phyloP scores from a whole-genome alignment of 2,329 filamentous ascomycete species.

The Fusarium pseudocircinatum region DNA sequence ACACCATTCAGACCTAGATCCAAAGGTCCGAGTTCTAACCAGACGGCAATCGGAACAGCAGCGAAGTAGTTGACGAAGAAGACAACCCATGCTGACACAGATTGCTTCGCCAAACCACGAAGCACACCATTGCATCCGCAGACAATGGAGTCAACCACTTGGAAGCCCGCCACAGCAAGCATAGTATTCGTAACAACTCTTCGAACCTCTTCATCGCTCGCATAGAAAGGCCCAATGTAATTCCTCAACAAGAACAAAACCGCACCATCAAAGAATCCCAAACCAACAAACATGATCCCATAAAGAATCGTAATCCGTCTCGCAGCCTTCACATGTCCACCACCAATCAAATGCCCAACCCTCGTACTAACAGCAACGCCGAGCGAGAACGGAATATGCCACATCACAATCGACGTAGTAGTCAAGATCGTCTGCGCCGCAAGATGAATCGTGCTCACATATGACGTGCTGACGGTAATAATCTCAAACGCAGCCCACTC shows the following conservation, averaged over 20 bases:
- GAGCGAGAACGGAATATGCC: constrained; percentile 56
- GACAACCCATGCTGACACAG: constrained; percentile 25
- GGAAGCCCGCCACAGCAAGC: constrained; percentile 13
- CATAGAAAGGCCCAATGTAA: constrained; percentile 16
- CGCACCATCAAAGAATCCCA: constrained; percentile 12
- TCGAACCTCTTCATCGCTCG: constrained; percentile 5
- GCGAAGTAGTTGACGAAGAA: constrained; percentile 28
- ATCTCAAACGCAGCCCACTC: constrained; percentile 57
- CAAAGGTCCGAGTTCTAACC: constrained; percentile 15
- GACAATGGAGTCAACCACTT: constrained; percentile 14
- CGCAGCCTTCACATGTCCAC: constrained; percentile 5
- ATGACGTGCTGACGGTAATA: constrained; percentile 56
- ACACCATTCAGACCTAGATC: constrained; percentile 14
- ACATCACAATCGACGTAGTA: constrained; percentile 53
- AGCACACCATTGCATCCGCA: constrained; percentile 29
- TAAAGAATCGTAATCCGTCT: constrained; percentile 18
- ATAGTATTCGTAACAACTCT: constrained; percentile 4
- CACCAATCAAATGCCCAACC: constrained; percentile 22
- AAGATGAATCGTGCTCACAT: constrained; percentile 54
- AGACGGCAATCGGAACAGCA: constrained; percentile 24
- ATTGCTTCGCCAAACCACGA: constrained; percentile 20
- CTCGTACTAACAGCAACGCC: constrained; percentile 47
- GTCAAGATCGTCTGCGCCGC: constrained; percentile 55
- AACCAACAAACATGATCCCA: constrained; percentile 3
- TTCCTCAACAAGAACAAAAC: constrained; percentile 11